phyloP scores from a whole-genome alignment of 1,284 basidiomycete species.

The Cryptococcus amylolentus region DNA sequence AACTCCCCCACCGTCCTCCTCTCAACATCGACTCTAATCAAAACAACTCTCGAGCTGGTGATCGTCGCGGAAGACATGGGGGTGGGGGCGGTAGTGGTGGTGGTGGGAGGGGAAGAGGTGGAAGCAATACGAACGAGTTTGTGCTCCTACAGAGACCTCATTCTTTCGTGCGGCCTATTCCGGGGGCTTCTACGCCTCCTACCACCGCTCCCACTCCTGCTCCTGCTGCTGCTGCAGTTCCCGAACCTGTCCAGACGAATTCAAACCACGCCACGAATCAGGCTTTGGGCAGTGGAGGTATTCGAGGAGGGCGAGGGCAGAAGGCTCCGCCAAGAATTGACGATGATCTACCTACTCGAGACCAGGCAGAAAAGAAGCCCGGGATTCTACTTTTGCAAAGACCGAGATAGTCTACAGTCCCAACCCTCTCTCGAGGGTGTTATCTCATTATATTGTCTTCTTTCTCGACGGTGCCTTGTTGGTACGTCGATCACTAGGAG shows the following conservation, averaged over 20 bases:
- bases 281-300: background rate
- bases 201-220: slow-evolving; percentile 1
- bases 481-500: too few species aligned
- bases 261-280: too few species aligned
- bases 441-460: too few species aligned
- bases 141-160: slow-evolving; percentile 42
- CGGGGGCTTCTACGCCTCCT: background rate
- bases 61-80: slow-evolving; percentile 1
- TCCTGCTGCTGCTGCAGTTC: background rate
- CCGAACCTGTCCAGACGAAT: background rate
- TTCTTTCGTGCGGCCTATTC: slow-evolving; percentile 19
- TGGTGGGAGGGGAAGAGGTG: slow-evolving; percentile 14
- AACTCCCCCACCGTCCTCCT: background rate
- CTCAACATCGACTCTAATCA: background rate
- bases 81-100: slow-evolving; percentile 17
- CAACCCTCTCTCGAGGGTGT: too few species aligned
- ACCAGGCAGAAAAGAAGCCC: slow-evolving; percentile 5
- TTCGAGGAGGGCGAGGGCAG: background rate
- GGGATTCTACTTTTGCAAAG: slow-evolving; percentile 23
- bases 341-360: background rate
- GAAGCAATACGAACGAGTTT: slow-evolving; percentile 22
- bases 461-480: too few species aligned
- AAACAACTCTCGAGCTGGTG: background rate
- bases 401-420: slow-evolving; percentile 13
- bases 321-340: background rate